These are phyloP conservation scores for Solanum chmielewskii DNA, from an alignment of 257 asterid genomes.

Conservation along the genomic window DNA sequence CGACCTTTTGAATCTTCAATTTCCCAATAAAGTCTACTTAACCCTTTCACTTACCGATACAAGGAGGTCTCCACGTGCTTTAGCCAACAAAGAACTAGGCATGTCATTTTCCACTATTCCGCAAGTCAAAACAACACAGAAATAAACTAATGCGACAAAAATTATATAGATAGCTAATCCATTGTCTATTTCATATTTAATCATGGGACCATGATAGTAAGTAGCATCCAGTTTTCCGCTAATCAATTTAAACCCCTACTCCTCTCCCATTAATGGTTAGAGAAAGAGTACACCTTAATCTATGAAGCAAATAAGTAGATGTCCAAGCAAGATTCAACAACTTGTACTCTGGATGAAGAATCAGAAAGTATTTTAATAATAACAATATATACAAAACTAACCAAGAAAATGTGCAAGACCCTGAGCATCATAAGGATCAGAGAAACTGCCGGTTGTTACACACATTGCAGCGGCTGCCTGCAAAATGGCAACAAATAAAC, in stretches of 20 bases:
- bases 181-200: background rate
- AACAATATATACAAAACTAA: slow-evolving; percentile 7
- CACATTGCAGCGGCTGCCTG: slow-evolving; percentile 99
- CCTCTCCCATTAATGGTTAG: background rate
- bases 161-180: background rate
- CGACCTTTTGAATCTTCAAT: background rate
- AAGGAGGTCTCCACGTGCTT: background rate
- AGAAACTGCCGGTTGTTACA: slow-evolving; percentile 89
- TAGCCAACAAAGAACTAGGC: background rate
- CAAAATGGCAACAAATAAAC: slow-evolving; percentile 5
- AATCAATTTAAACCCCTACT: background rate
- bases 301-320: background rate
- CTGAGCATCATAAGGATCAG: slow-evolving; percentile 93
- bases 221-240: background rate
- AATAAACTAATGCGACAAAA: background rate
- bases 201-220: background rate
- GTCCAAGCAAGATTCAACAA: background rate
- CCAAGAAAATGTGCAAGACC: slow-evolving; percentile 98
- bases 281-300: background rate
- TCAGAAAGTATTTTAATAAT: background rate
- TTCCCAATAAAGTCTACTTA: background rate
- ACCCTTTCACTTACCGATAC: background rate
- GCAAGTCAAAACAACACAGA: background rate
- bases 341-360: background rate
- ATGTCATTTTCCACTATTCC: background rate